Conservation (phyloP, 768 basidiomycete genomes). For the Agaricus blazei region DNA sequence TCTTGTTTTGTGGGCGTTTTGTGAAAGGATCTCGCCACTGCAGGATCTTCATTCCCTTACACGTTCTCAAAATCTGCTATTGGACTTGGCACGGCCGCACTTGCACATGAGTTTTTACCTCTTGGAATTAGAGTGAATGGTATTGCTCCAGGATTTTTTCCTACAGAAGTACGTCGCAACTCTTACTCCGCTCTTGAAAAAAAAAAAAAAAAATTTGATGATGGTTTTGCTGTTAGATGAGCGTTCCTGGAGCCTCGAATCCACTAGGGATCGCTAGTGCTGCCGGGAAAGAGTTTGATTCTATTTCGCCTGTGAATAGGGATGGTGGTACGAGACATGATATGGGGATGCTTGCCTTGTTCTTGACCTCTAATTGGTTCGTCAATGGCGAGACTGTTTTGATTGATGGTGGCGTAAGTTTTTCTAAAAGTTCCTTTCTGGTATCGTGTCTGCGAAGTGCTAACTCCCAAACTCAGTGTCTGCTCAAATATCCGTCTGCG, state of each 20-base stretch:
- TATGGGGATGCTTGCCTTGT: constrained; percentile 37
- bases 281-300: constrained; percentile 16
- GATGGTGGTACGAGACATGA: constrained; percentile 34
- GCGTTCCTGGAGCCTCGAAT: constrained; percentile 19
- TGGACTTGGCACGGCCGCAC: constrained; percentile 38
- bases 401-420: constrained; percentile 44
- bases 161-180: constrained; percentile 17
- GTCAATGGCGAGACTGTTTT: constrained; percentile 45
- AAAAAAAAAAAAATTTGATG: background rate
- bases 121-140: constrained; percentile 44
- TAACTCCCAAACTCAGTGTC: constrained; percentile 17
- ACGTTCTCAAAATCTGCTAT: constrained; percentile 43
- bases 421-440: background rate
- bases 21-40: constrained; percentile 33
- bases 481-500: constrained; percentile 32
- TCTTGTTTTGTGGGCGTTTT: background rate
- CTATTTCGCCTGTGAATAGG: constrained; percentile 29
- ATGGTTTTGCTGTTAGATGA: constrained; percentile 20
- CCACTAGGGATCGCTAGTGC: constrained; percentile 19
- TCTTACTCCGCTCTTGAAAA: background rate
- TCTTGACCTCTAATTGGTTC: constrained; percentile 41
- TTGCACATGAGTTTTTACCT: constrained; percentile 43
- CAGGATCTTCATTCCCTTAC: constrained; percentile 38
- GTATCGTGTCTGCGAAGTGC: background rate
- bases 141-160: constrained; percentile 39